Conservation (phyloP, 2,329 filamentous ascomycete species). For the Helminthosporium solani region DNA sequence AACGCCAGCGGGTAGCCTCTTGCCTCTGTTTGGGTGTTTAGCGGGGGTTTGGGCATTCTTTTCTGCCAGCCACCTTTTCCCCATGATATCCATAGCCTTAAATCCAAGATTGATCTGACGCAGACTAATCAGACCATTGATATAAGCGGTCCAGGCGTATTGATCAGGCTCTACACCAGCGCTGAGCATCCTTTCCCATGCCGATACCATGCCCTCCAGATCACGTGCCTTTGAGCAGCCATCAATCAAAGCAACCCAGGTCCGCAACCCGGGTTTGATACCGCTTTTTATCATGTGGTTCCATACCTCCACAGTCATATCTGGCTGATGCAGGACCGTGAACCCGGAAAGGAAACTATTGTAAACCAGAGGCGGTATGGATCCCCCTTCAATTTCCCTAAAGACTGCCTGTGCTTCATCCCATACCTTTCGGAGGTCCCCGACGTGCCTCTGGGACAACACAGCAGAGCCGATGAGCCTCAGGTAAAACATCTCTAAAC, state of each 20-base stretch:
- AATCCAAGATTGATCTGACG: slow-evolving; percentile 60
- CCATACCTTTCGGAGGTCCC: slow-evolving; percentile 27
- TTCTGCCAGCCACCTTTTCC: slow-evolving; percentile 56
- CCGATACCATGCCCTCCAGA: slow-evolving; percentile 58
- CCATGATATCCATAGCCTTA: slow-evolving; percentile 66
- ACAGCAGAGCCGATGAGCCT: slow-evolving; percentile 29
- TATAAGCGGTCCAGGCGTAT: slow-evolving; percentile 68
- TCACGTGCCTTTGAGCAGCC: slow-evolving; percentile 66
- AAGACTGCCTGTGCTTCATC: slow-evolving; percentile 21
- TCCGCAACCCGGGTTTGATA: slow-evolving; percentile 60
- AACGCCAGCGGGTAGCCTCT: slow-evolving; percentile 2
- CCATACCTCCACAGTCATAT: slow-evolving; percentile 57
- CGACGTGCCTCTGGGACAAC: slow-evolving; percentile 13
- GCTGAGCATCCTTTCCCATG: slow-evolving; percentile 65
- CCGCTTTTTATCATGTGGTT: slow-evolving; percentile 57
- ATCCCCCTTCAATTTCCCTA: slow-evolving; percentile 6
- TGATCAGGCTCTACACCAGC: slow-evolving; percentile 63
- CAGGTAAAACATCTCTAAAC: slow-evolving; percentile 26
- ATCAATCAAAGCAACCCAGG: slow-evolving; percentile 72
- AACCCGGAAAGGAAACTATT: slow-evolving; percentile 51
- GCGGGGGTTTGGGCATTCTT: slow-evolving; percentile 19
- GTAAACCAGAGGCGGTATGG: slow-evolving; percentile 40
- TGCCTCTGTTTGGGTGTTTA: slow-evolving; percentile 13
- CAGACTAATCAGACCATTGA: slow-evolving; percentile 64
- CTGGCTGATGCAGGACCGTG: slow-evolving; percentile 45